Conservation (phyloP, 345 rosid species). For the Salix suchowensis region DNA sequence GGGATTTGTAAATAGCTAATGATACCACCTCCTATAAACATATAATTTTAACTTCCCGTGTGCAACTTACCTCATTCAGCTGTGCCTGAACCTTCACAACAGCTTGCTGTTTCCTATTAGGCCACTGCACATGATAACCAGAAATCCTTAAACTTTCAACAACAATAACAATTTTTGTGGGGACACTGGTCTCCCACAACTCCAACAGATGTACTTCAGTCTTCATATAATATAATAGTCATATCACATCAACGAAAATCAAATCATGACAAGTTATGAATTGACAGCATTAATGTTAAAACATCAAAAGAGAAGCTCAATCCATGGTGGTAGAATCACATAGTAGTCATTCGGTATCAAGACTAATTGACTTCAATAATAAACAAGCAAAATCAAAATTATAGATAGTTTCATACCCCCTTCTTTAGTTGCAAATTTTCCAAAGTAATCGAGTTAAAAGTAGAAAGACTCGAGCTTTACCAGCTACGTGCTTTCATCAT, state of each 20-base stretch:
- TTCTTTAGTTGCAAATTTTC: too few relatives aligned
- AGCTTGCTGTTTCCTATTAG: conserved; percentile 38
- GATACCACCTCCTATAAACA: background rate
- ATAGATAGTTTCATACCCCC: too few relatives aligned
- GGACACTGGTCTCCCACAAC: background rate
- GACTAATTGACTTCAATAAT: too few relatives aligned
- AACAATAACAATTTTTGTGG: background rate
- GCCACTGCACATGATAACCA: conserved; percentile 33
- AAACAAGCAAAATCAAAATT: too few relatives aligned
- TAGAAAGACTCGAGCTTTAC: background rate
- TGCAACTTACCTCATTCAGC: conserved; percentile 53
- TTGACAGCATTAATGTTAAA: background rate
- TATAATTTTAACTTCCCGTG: background rate
- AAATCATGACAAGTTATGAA: background rate
- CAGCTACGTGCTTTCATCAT: background rate
- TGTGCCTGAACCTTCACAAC: conserved; percentile 42
- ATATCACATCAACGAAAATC: background rate
- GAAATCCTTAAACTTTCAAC: background rate
- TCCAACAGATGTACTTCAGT: background rate
- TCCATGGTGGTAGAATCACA: background rate
- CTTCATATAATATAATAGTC: background rate
- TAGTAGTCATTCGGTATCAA: background rate
- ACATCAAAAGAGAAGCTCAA: background rate
- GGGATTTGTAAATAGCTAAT: background rate
- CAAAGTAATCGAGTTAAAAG: too few relatives aligned